phyloP scores from a whole-genome alignment of 306 rosid genomes.

The Vigna trinervia region DNA sequence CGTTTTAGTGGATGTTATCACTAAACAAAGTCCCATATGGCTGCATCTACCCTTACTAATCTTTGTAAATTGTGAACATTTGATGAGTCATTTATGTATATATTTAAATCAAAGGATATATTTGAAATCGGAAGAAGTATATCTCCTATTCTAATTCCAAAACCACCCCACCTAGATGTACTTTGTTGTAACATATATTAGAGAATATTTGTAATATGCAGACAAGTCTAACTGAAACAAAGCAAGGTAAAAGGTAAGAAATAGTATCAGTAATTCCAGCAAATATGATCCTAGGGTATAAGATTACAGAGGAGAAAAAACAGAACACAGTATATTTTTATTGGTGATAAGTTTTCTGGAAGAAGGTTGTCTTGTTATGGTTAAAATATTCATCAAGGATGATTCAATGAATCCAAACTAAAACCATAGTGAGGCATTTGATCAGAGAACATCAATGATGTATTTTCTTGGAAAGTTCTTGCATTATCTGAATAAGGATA shows the following conservation, averaged over 20 bases:
- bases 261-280: not conserved
- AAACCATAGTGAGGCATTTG: constrained; percentile 16
- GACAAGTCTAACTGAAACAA: constrained; percentile 2
- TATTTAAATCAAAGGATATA: not conserved
- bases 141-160: not conserved
- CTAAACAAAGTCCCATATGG: not conserved
- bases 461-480: constrained; percentile 50
- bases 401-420: constrained; percentile 46
- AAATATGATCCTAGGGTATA: constrained; percentile 1
- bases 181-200: not conserved
- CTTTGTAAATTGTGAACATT: constrained; percentile 8
- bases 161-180: not conserved
- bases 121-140: not conserved
- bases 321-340: constrained; percentile 25
- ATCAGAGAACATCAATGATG: constrained; percentile 17
- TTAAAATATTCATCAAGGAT: constrained; percentile 26
- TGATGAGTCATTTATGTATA: not conserved
- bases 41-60: not conserved
- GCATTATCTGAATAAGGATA: not conserved
- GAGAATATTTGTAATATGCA: constrained; percentile 11
- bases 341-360: constrained; percentile 8
- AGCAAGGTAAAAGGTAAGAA: constrained; percentile 1
- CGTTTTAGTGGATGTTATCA: constrained; percentile 5
- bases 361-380: constrained; percentile 26
- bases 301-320: constrained; percentile 33